These are phyloP conservation scores for Athelia psychrophila DNA, from an alignment of 1,284 basidiomycete genomes.

Conservation along the genomic window DNA sequence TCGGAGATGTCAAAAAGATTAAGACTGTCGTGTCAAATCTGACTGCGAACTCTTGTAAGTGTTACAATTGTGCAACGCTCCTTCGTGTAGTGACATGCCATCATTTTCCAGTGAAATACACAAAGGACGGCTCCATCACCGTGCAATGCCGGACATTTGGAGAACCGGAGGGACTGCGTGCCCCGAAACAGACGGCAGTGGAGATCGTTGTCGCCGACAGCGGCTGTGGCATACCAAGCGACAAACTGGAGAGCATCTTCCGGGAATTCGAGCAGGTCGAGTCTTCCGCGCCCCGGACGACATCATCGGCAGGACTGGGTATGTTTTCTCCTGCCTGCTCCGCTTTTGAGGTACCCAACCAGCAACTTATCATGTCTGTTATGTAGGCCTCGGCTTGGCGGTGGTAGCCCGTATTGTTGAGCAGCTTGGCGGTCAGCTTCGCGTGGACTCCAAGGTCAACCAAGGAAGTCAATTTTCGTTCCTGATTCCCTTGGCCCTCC, in stretches of 20 bases:
- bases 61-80: not conserved
- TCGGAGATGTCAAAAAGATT: conserved; percentile 77
- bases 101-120: conserved; percentile 69
- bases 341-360: not conserved
- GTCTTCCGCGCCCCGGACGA: conserved; percentile 38
- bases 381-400: conserved; percentile 71
- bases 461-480: conserved; percentile 77
- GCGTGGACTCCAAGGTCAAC: conserved; percentile 71
- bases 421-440: conserved; percentile 77
- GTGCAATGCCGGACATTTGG: conserved; percentile 58
- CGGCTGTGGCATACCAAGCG: conserved; percentile 72
- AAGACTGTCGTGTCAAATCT: conserved; percentile 82
- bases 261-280: conserved; percentile 87
- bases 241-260: conserved; percentile 81
- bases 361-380: not conserved
- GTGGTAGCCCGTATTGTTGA: conserved; percentile 84
- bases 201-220: conserved; percentile 80
- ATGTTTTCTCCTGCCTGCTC: conserved; percentile 13
- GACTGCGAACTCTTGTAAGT: conserved; percentile 75
- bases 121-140: conserved; percentile 59
- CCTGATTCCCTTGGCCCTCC: conserved; percentile 57
- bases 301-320: conserved; percentile 50
- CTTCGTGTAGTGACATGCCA: not conserved
- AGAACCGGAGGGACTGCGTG: conserved; percentile 50
- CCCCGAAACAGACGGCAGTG: conserved; percentile 50